Conservation (phyloP, 306 rosid genomes). For the Glycine latifolia region DNA sequence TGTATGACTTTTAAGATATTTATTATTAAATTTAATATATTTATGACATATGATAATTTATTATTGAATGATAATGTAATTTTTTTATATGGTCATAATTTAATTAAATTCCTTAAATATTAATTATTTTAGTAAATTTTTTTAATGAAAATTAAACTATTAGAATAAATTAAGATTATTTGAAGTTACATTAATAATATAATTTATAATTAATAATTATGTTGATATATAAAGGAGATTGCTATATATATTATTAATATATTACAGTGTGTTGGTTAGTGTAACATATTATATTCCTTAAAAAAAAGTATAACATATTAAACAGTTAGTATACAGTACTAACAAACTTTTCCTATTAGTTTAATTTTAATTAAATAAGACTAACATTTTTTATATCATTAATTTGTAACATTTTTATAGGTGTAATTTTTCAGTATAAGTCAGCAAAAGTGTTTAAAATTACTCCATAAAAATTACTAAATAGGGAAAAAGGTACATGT, state of each 20-base stretch:
- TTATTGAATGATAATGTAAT: background rate
- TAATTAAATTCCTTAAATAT: background rate
- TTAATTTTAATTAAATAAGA: background rate
- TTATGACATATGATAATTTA: background rate
- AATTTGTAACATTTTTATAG: too few relatives aligned
- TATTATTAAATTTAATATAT: background rate
- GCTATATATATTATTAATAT: background rate
- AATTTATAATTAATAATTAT: background rate
- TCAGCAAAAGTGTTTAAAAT: too few relatives aligned
- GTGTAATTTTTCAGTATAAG: too few relatives aligned
- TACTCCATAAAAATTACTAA: background rate
- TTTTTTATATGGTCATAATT: background rate
- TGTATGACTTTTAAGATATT: background rate
- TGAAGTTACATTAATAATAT: background rate
- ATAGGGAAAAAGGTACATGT: background rate
- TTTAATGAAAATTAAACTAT: background rate
- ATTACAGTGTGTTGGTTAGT: background rate
- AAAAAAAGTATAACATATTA: background rate
- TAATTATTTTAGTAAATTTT: background rate
- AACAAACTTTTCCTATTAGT: background rate
- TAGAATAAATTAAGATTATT: background rate
- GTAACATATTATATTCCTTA: background rate
- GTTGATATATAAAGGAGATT: background rate
- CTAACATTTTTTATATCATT: too few relatives aligned
- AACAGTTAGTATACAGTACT: background rate